Conservation (phyloP, 805 yeast genomes). For the Teunomyces lycoperdinae region DNA sequence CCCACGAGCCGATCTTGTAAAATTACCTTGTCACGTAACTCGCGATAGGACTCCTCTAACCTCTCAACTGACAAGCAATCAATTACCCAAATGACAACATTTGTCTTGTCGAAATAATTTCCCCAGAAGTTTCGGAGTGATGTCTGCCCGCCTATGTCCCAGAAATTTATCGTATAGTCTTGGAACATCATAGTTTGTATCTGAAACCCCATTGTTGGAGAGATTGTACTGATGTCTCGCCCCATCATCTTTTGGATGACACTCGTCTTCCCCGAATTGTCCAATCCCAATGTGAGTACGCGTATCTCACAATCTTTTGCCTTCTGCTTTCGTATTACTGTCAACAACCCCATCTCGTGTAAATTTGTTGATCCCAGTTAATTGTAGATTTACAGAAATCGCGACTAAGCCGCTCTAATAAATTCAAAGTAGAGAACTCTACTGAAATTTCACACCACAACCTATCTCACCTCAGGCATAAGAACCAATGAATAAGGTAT, state of each 20-base stretch:
- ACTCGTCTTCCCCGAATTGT: slow-evolving; percentile 90
- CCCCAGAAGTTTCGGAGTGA: slow-evolving; percentile 53
- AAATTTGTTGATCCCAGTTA: neutral
- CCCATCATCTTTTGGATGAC: slow-evolving; percentile 59
- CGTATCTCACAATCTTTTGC: slow-evolving; percentile 75
- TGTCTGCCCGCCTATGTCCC: slow-evolving; percentile 83
- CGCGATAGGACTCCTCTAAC: slow-evolving; percentile 60
- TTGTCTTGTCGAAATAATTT: slow-evolving; percentile 80
- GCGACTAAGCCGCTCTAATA: neutral
- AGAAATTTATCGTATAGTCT: slow-evolving; percentile 52
- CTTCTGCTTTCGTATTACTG: slow-evolving; percentile 79
- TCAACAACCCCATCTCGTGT: slow-evolving; percentile 68
- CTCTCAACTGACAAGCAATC: slow-evolving; percentile 65
- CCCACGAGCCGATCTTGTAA: slow-evolving; percentile 70
- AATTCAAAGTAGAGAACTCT: too few species aligned
- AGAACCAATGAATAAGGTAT: too few species aligned
- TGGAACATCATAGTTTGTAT: slow-evolving; percentile 55
- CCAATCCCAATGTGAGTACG: slow-evolving; percentile 77
- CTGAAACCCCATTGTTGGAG: slow-evolving; percentile 90
- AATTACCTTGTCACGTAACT: slow-evolving; percentile 58
- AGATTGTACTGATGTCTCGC: slow-evolving; percentile 51
- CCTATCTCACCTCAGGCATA: too few species aligned
- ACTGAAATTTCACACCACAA: too few species aligned
- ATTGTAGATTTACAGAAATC: neutral
- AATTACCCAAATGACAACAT: slow-evolving; percentile 81